Evolutionary conservation across 805 yeast species (phyloP).

Genomic region (Millerago galiae): DNA sequence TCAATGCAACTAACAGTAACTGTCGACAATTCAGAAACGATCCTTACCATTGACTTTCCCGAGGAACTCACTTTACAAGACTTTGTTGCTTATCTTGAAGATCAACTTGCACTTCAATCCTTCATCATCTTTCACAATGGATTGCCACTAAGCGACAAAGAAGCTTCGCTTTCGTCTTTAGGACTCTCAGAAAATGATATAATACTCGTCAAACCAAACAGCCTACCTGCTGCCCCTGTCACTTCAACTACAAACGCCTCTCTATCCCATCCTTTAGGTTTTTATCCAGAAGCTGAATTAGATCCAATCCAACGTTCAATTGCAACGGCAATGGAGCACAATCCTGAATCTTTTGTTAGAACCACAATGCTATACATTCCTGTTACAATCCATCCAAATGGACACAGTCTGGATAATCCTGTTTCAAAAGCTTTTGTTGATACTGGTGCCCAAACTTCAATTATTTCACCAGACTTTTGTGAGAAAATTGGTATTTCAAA

Average conservation of each 20-base stretch:
- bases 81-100: conserved; percentile 55
- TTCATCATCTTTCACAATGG: conserved; percentile 27
- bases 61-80: conserved; percentile 59
- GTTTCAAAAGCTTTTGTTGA: conserved; percentile 87
- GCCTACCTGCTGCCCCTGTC: neutral
- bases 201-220: conserved; percentile 1
- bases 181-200: conserved; percentile 4
- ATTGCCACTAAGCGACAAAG: conserved; percentile 3
- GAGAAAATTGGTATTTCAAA: conserved; percentile 62
- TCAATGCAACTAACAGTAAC: conserved; percentile 13
- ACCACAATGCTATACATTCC: conserved; percentile 79
- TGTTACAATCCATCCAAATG: conserved; percentile 7
- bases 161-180: neutral
- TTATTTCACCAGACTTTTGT: conserved; percentile 74
- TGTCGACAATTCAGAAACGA: conserved; percentile 11
- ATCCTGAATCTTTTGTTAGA: conserved; percentile 83
- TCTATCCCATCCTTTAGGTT: neutral
- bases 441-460: conserved; percentile 90
- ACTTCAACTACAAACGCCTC: neutral
- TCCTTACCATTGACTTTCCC: conserved; percentile 50
- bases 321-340: conserved; percentile 68
- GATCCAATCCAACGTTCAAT: conserved; percentile 8
- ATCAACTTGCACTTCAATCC: conserved; percentile 28
- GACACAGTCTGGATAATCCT: neutral
- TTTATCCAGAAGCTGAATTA: neutral